Base-by-base conservation (phyloP, 495 filamentous ascomycete genomes). In the Penicillium dipodomyicola region DNA sequence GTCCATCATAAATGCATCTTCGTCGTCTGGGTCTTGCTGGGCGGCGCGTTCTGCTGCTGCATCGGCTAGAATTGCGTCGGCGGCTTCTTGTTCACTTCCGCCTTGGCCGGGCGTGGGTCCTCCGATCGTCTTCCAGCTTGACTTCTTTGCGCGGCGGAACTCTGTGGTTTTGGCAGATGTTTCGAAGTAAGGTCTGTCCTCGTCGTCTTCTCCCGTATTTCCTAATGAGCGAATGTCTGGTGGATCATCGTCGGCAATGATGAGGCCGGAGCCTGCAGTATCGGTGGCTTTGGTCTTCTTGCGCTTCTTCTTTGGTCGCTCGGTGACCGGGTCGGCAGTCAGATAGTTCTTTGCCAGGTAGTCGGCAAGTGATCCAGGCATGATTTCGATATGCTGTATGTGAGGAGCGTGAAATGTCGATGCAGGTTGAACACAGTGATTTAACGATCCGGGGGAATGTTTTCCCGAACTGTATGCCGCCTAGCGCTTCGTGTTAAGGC, bases 291-390 rank as follows among this genome's bases (percentile, higher is more conserved):
- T 94, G 60, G 88, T 85, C 78, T 96, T 96, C 74, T 90, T 92
- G 66, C 86, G 88, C 66, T 92, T 91, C 68, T 88, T 86, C 25
- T 82, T 81, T 12, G 87, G 77, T 45, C 86, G 84, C 41, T 84
- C 74, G n/a, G 72, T 56, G 10, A 59, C 55, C 1, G 73, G 72
- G 69, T 93, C 90, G 30, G 90, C 88, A 5, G 82, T 90, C 35
- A 99, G 86, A 74, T 99, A 99, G 72, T 92, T 96, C 61, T 92
- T 88, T 51, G 94, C 92, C 49, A 99, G 87, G 72, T 97, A 99
- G 72, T 85, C 83, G 27, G 92, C 87, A 61, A 96, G 83, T 52
- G 86, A 82, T 63, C 66, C 66, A 1, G 66, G 61, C 66, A 69
- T 65, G 52, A 27, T 51, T 22, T 44, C 22, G 32, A 8, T 19